phyloP scores from a whole-genome alignment of 2,329 filamentous ascomycete species.

The Trichoderma sp. region DNA sequence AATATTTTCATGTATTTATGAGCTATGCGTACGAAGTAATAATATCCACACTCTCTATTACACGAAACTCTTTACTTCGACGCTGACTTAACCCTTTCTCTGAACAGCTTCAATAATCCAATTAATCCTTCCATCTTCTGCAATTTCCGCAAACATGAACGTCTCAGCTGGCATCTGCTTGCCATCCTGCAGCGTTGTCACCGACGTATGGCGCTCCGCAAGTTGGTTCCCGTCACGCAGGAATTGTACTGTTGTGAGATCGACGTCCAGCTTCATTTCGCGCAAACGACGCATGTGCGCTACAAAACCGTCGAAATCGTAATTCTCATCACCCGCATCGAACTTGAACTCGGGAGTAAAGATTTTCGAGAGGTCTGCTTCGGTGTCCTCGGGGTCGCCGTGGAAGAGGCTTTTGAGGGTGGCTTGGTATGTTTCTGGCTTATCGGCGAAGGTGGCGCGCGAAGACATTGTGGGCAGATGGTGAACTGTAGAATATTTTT shows the following conservation, averaged over 20 bases:
- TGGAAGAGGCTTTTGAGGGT: slow-evolving; percentile 21
- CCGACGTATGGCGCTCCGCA: slow-evolving; percentile 19
- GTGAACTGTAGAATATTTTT: too few relatives aligned
- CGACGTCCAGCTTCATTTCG: slow-evolving; percentile 10
- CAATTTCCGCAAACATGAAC: slow-evolving; percentile 21
- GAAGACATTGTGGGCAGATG: background rate
- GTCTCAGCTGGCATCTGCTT: slow-evolving; percentile 11
- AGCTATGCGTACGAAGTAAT: background rate
- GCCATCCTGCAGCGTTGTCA: slow-evolving; percentile 13
- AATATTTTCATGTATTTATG: background rate
- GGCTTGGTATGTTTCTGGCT: slow-evolving; percentile 18
- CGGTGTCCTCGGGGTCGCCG: slow-evolving; percentile 16
- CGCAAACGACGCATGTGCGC: slow-evolving; percentile 21
- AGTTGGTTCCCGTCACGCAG: slow-evolving; percentile 20
- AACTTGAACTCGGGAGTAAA: slow-evolving; percentile 10
- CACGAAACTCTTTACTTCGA: background rate
- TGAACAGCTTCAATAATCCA: slow-evolving; percentile 19
- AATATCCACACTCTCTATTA: background rate
- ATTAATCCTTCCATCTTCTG: slow-evolving; percentile 18
- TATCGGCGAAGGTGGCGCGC: slow-evolving; percentile 19
- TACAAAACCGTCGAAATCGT: slow-evolving; percentile 20
- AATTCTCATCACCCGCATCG: background rate
- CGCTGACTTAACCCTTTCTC: background rate
- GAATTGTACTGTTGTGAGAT: slow-evolving; percentile 19
- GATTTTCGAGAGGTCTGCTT: slow-evolving; percentile 17